phyloP scores from a whole-genome alignment of 805 yeast genomes.

The Spathaspora arborariae region DNA sequence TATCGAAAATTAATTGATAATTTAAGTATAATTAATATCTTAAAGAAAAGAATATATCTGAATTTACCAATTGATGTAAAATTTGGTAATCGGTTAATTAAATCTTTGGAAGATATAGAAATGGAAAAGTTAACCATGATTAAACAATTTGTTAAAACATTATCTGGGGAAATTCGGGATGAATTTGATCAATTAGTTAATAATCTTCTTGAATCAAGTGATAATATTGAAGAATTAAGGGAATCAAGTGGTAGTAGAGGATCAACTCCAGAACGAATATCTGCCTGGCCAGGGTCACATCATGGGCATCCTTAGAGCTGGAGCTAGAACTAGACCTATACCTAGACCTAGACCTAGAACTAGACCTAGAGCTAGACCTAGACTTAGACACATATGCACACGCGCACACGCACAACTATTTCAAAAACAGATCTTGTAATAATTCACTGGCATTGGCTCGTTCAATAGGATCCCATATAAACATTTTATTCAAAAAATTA shows the following conservation, averaged over 20 bases:
- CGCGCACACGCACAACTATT: no score
- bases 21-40: conserved; percentile 38
- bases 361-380: no score
- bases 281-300: conserved; percentile 67
- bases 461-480: conserved; percentile 36
- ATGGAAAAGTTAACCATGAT: conserved; percentile 22
- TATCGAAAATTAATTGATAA: conserved; percentile 30
- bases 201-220: conserved; percentile 5
- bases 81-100: conserved; percentile 44
- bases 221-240: conserved; percentile 6
- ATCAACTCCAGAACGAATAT: conserved; percentile 32
- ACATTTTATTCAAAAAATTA: conserved; percentile 24
- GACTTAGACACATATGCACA: no score
- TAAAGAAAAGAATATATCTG: conserved; percentile 38
- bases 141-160: conserved; percentile 15
- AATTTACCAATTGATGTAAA: conserved; percentile 51
- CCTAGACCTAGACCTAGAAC: no score
- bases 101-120: conserved; percentile 28
- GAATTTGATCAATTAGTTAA: background rate
- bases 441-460: conserved; percentile 24
- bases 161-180: conserved; percentile 13
- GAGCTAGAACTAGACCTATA: no score
- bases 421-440: conserved; percentile 21
- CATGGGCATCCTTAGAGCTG: conserved; percentile 53
- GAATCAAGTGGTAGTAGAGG: conserved; percentile 20